Evolutionary conservation across 768 basidiomycete genomes (phyloP).

Genomic region (Hydnum rufescens): DNA sequence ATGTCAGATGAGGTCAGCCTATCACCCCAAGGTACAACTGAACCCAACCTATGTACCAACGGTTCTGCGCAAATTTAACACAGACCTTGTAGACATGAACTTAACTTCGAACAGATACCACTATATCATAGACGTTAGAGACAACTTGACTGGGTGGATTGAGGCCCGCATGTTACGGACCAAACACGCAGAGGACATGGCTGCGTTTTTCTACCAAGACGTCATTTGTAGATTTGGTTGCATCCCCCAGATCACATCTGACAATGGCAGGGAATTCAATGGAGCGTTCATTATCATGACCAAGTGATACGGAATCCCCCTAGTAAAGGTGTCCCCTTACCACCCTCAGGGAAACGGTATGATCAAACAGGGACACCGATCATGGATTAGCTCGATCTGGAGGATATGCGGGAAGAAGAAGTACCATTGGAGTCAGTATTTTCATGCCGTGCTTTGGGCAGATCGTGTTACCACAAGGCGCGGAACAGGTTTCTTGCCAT

Average conservation of each 20-base stretch:
- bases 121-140: not conserved
- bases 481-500: conserved; percentile 18
- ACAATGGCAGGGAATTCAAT: conserved; percentile 10
- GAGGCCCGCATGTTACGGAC: not conserved
- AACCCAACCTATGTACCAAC: not conserved
- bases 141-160: not conserved
- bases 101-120: not conserved
- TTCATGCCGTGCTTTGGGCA: conserved; percentile 13
- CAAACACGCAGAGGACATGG: not conserved
- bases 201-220: not conserved
- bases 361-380: not conserved
- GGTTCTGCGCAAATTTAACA: not conserved
- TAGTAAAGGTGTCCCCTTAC: conserved; percentile 16
- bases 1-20: not conserved
- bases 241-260: not conserved
- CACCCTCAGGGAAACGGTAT: too few relatives aligned
- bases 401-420: not conserved
- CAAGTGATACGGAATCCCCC: conserved; percentile 14
- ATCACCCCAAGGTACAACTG: not conserved
- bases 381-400: not conserved
- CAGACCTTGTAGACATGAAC: not conserved
- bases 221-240: too few relatives aligned
- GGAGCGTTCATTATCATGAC: conserved; percentile 13
- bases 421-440: conserved; percentile 15
- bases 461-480: conserved; percentile 14